Evolutionary conservation across 805 yeast genomes (phyloP).

Genomic region (Cyberlindnera mississippiensis): DNA sequence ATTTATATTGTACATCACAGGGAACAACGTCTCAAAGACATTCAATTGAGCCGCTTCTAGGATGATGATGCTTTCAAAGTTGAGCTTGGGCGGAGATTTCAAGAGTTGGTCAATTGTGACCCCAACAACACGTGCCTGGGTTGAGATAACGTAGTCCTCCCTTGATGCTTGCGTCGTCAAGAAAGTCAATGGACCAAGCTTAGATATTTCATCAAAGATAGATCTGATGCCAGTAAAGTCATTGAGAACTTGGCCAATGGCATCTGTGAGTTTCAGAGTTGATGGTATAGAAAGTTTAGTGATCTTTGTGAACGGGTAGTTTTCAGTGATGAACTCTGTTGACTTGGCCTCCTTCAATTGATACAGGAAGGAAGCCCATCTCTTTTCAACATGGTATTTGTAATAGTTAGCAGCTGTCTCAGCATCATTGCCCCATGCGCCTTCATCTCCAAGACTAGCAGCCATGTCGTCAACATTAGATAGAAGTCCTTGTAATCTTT

Average conservation of each 20-base stretch:
- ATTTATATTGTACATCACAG: conserved; percentile 21
- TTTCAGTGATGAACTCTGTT: not conserved
- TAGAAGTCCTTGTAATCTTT: not conserved
- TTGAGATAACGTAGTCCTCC: conserved; percentile 23
- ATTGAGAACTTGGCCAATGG: not conserved
- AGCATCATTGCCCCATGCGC: conserved; percentile 36
- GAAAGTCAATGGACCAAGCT: conserved; percentile 28
- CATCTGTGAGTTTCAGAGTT: not conserved
- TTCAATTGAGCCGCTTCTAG: conserved; percentile 32
- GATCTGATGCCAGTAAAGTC: conserved; percentile 17
- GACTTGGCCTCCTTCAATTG: not conserved
- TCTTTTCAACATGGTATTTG: conserved; percentile 21
- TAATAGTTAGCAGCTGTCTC: conserved; percentile 35
- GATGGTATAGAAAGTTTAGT: not conserved
- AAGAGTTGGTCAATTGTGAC: conserved; percentile 23
- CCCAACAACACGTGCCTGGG: conserved; percentile 30
- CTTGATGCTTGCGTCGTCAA: conserved; percentile 15
- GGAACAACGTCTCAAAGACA: conserved; percentile 31
- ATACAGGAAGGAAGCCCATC: conserved; percentile 13
- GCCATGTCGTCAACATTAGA: conserved; percentile 30
- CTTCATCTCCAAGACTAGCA: conserved; percentile 27
- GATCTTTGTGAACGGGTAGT: conserved; percentile 18
- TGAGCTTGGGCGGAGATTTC: conserved; percentile 1
- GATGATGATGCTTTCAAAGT: conserved; percentile 31
- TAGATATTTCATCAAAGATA: conserved; percentile 25